These are phyloP conservation scores for Apophysomyces elegans DNA, from an alignment of 371 early-diverging fungal species.

Conservation along the genomic window DNA sequence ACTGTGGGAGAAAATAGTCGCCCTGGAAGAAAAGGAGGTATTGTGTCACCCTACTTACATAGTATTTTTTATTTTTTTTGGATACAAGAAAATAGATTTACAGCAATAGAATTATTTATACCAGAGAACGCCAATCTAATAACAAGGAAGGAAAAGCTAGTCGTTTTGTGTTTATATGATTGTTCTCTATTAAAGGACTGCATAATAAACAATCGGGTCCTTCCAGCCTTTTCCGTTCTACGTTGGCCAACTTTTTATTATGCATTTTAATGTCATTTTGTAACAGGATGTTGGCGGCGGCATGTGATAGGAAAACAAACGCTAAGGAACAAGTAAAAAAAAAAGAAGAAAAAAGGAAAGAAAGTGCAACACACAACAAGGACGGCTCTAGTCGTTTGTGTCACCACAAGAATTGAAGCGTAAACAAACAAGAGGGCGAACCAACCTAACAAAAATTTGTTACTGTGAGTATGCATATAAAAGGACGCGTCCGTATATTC, in stretches of 20 bases:
- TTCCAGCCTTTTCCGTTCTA: neutral
- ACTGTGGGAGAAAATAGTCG: slow-evolving; percentile 1
- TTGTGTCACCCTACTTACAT: neutral
- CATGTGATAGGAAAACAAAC: slow-evolving; percentile 5
- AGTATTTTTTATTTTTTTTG: neutral
- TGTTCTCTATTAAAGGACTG: neutral
- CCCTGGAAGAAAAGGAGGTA: neutral
- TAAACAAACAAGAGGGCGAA: slow-evolving; percentile 1
- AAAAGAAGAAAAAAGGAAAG: neutral
- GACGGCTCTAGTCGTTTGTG: neutral
- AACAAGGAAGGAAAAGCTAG: neutral
- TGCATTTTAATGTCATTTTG: neutral
- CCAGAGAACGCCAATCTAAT: neutral
- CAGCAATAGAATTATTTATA: neutral
- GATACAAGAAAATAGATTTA: neutral
- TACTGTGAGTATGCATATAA: neutral
- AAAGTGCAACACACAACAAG: neutral
- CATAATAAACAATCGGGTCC: neutral
- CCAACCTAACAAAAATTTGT: neutral
- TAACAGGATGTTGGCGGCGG: neutral
- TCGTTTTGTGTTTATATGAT: neutral
- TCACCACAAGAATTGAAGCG: neutral
- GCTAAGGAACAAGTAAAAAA: neutral
- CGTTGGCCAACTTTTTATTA: neutral
- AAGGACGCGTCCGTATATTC: neutral